Percentiles rank a stretch among this genome's conserved stretches.
Evolutionary conservation across 305 asterid genomes (phyloP).

Genomic region (Caryopteris hybrid): DNA sequence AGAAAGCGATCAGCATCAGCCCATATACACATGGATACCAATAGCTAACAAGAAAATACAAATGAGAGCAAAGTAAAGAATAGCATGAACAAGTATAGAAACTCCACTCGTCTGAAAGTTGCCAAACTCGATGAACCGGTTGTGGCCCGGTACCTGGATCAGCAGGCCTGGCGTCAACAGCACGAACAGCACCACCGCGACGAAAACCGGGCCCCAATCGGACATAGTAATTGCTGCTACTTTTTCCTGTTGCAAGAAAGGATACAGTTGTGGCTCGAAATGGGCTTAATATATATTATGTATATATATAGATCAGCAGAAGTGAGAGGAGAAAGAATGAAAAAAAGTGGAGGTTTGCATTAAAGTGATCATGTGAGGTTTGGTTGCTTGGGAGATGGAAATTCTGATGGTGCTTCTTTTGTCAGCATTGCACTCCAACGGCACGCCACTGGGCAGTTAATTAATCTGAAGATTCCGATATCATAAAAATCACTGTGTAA

Average conservation of each 20-base stretch:
- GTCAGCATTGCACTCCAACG: constrained; percentile 15
- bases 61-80: constrained; percentile 67
- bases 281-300: constrained; percentile 21
- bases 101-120: constrained; percentile 79
- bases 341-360: background rate
- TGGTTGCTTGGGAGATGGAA: constrained; percentile 32
- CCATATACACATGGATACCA: constrained; percentile 67
- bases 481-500: background rate
- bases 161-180: constrained; percentile 79
- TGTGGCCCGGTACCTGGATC: constrained; percentile 74
- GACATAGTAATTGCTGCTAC: constrained; percentile 31
- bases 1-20: constrained; percentile 16
- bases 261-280: background rate
- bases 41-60: constrained; percentile 84
- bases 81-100: constrained; percentile 67
- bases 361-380: constrained; percentile 25
- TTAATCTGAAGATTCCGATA: background rate
- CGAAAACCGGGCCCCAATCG: constrained; percentile 93
- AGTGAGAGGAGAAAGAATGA: background rate
- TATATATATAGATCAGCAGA: no score
- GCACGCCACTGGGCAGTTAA: constrained; percentile 7
- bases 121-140: constrained; percentile 68
- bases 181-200: constrained; percentile 77
- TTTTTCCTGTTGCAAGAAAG: background rate
- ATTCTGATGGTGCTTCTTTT: constrained; percentile 18